Evolutionary conservation across 441 rosid species (phyloP).

Genomic region (Corymbia citriodora): DNA sequence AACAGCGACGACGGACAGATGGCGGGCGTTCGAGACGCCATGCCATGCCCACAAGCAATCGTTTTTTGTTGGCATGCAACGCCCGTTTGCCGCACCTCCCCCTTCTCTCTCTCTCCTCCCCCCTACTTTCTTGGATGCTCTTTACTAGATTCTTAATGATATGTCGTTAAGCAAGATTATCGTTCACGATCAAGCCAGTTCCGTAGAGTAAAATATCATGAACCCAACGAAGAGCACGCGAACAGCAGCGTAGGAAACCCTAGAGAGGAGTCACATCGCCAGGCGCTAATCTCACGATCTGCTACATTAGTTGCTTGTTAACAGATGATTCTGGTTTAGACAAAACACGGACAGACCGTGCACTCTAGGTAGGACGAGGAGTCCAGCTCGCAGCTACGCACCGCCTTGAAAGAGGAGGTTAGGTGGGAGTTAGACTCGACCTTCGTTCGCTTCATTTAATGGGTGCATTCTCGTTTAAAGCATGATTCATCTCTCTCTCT

Average conservation of each 20-base stretch:
- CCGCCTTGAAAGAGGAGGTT: background rate
- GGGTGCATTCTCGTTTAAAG: background rate
- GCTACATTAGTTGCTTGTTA: background rate
- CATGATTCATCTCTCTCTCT: background rate
- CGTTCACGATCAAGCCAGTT: background rate
- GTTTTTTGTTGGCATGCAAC: background rate
- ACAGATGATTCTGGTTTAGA: background rate
- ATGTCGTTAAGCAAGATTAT: background rate
- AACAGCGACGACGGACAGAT: conserved; percentile 15
- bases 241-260: background rate
- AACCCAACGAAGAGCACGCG: background rate
- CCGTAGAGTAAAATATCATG: background rate
- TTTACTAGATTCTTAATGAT: background rate
- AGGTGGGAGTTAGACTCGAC: background rate
- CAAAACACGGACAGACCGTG: background rate
- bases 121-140: background rate
- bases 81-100: conserved; percentile 19
- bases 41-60: background rate
- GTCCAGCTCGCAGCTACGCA: background rate
- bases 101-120: background rate
- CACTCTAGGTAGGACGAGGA: background rate
- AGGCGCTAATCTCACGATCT: background rate
- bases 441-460: background rate
- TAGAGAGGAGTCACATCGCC: background rate
- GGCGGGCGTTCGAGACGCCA: background rate